These are phyloP conservation scores for Jamesozyma gamospora DNA, from an alignment of 805 yeast genomes.

Conservation along the genomic window DNA sequence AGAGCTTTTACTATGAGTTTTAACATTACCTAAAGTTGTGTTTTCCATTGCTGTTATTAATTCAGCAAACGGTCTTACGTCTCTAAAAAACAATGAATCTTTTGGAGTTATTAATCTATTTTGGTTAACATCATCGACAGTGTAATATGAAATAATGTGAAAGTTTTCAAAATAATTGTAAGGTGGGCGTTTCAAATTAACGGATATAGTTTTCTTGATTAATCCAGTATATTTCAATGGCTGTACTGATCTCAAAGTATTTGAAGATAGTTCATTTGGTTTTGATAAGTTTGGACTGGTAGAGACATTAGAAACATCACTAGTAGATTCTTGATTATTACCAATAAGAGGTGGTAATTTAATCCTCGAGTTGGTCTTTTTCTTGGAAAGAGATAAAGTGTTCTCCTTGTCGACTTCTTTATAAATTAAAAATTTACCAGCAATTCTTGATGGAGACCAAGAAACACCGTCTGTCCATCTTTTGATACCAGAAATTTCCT, in stretches of 20 bases:
- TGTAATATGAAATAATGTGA: constrained; percentile 73
- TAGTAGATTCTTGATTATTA: constrained; percentile 9
- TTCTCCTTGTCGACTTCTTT: constrained; percentile 39
- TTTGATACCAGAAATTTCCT: constrained; percentile 71
- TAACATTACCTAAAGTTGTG: constrained; percentile 48
- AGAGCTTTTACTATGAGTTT: constrained; percentile 5
- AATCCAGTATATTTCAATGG: constrained; percentile 41
- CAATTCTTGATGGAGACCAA: constrained; percentile 86
- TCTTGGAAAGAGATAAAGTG: constrained; percentile 4
- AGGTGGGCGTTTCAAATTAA: constrained; percentile 41
- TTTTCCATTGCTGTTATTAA: constrained; percentile 50
- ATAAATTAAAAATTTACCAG: constrained; percentile 77
- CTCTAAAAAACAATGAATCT: constrained; percentile 39
- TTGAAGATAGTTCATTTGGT: neutral
- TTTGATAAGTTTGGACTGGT: neutral
- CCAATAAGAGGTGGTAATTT: constrained; percentile 12
- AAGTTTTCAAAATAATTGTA: constrained; percentile 18
- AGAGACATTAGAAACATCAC: neutral
- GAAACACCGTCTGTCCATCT: constrained; percentile 96
- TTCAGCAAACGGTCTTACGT: constrained; percentile 37
- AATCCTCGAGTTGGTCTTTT: constrained; percentile 7
- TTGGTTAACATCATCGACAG: constrained; percentile 58
- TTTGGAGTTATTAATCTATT: constrained; percentile 51
- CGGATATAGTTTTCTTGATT: constrained; percentile 71
- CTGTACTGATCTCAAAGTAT: constrained; percentile 6